These are phyloP conservation scores for Trametes punicea DNA, from an alignment of 768 basidiomycete genomes.

Conservation along the genomic window DNA sequence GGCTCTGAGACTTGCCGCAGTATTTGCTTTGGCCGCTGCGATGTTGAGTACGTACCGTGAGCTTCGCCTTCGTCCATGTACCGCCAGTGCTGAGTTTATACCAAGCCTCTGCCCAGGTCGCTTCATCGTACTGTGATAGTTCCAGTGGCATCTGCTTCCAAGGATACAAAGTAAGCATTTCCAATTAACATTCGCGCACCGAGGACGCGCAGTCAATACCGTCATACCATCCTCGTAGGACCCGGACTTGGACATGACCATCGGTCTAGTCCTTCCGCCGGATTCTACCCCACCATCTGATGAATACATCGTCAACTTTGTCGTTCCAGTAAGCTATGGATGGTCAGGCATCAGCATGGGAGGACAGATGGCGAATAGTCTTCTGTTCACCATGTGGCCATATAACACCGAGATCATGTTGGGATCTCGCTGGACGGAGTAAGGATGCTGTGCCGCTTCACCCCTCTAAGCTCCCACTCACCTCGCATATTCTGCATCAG, in stretches of 20 bases:
- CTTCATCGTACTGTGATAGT: slow-evolving; percentile 24
- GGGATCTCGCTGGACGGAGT: slow-evolving; percentile 29
- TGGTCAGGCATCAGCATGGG: slow-evolving; percentile 30
- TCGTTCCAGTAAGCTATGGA: slow-evolving; percentile 27
- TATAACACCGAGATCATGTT: slow-evolving; percentile 24
- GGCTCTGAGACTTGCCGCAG: slow-evolving; percentile 1
- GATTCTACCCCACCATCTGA: slow-evolving; percentile 23
- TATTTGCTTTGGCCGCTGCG: background rate
- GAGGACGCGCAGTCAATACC: no score
- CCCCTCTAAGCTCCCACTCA: background rate
- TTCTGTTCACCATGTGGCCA: slow-evolving; percentile 30
- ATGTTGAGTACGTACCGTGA: slow-evolving; percentile 12
- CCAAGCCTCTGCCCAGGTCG: slow-evolving; percentile 19
- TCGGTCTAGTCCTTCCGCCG: slow-evolving; percentile 27
- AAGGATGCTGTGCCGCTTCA: background rate
- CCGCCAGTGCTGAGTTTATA: background rate
- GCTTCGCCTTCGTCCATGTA: background rate
- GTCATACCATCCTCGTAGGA: slow-evolving; percentile 12
- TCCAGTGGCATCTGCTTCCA: slow-evolving; percentile 24
- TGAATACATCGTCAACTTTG: slow-evolving; percentile 28
- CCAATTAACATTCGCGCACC: background rate
- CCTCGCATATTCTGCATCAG: slow-evolving; percentile 11
- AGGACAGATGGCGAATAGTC: slow-evolving; percentile 29
- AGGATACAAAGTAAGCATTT: slow-evolving; percentile 21
- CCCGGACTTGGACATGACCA: slow-evolving; percentile 22